These are phyloP conservation scores for Emericellopsis cladophorae DNA, from an alignment of 2,329 filamentous ascomycete species.

Conservation along the genomic window DNA sequence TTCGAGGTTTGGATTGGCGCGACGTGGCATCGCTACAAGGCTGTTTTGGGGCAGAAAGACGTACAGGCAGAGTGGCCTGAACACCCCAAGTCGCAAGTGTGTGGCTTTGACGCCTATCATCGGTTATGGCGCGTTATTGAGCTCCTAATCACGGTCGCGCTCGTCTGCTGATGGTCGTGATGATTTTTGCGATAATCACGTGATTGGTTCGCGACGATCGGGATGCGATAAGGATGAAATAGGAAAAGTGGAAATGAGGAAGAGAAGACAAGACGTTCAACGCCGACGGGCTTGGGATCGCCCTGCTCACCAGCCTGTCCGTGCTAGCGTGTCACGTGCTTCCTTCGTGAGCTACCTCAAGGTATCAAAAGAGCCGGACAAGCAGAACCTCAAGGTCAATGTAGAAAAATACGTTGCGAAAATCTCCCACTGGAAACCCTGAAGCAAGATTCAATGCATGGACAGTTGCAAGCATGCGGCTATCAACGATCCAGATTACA, in stretches of 20 bases:
- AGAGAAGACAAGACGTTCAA: not conserved
- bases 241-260: not conserved
- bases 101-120: constrained; percentile 14
- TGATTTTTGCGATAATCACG: constrained; percentile 9
- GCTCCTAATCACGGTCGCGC: constrained; percentile 8
- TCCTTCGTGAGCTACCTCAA: not conserved
- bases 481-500: no score
- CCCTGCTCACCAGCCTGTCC: no score
- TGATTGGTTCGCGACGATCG: not conserved
- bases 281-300: no score
- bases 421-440: no score
- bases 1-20: not conserved
- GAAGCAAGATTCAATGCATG: no score
- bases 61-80: constrained; percentile 17
- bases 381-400: not conserved
- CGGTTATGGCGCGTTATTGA: constrained; percentile 10
- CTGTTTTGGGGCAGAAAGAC: constrained; percentile 7
- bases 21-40: not conserved
- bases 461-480: no score
- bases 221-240: not conserved
- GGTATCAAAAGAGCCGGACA: not conserved
- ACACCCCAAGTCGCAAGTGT: constrained; percentile 13
- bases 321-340: no score
- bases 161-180: constrained; percentile 8
- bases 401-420: not conserved